A percentile compares a stretch with the other conserved stretches of the same genome.
phyloP scores from a whole-genome alignment of 2,329 filamentous ascomycete genomes.

The Colletotrichum shisoi region DNA sequence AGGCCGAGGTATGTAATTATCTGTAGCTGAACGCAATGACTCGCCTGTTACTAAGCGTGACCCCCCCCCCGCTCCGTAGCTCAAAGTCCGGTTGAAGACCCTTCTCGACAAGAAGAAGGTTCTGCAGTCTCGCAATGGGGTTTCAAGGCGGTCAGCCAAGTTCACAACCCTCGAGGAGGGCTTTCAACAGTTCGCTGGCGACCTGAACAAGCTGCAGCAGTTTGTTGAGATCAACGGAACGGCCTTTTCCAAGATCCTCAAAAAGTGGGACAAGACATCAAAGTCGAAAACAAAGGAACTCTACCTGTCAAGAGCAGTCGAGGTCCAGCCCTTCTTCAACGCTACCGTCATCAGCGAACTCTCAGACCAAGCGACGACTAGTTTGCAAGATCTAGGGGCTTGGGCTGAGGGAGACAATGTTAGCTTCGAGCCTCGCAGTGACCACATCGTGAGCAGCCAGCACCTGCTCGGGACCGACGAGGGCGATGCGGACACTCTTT shows the following conservation, averaged over 20 bases:
- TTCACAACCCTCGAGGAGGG: conserved; percentile 96
- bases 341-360: conserved; percentile 95
- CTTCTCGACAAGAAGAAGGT: conserved; percentile 94
- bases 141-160: conserved; percentile 87
- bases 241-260: conserved; percentile 97
- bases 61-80: conserved; percentile 60
- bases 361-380: conserved; percentile 96
- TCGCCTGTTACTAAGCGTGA: conserved; percentile 11
- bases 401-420: conserved; percentile 98
- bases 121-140: conserved; percentile 75
- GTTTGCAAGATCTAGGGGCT: conserved; percentile 89
- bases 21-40: conserved; percentile 7
- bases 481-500: conserved; percentile 85
- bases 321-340: conserved; percentile 98
- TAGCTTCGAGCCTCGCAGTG: conserved; percentile 71
- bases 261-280: conserved; percentile 99
- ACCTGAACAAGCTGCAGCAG: conserved; percentile 96
- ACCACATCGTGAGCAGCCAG: conserved; percentile 71
- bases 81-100: conserved; percentile 90
- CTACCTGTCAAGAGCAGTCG: conserved; percentile 92
- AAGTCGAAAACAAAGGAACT: conserved; percentile 99
- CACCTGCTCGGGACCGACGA: conserved; percentile 79
- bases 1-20: conserved; percentile 78
- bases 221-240: conserved; percentile 99
- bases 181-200: conserved; percentile 95